phyloP scores from a whole-genome alignment of 2,329 filamentous ascomycete species.

The Ilyonectria destructans region DNA sequence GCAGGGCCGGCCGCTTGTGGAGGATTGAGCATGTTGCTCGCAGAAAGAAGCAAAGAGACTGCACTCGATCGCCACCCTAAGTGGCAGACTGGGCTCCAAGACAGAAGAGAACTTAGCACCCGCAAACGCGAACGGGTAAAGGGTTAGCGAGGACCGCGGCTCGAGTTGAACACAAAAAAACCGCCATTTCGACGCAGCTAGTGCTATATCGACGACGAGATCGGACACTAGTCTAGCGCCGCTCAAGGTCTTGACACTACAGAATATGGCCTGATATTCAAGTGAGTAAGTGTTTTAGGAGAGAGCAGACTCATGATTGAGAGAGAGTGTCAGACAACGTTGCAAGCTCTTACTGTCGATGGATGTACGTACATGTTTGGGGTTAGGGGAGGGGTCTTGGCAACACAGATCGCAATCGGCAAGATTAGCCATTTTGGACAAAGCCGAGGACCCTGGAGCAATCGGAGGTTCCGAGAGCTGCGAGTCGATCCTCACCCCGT shows the following conservation, averaged over 20 bases:
- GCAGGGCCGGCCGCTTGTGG: background rate
- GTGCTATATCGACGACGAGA: background rate
- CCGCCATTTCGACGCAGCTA: background rate
- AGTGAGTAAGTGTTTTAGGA: background rate
- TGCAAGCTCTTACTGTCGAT: too few relatives aligned
- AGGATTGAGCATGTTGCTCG: background rate
- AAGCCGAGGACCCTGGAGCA: constrained; percentile 8
- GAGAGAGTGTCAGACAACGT: too few relatives aligned
- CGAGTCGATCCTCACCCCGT: constrained; percentile 10
- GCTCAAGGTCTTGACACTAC: background rate
- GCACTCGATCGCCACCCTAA: background rate
- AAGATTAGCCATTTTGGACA: constrained; percentile 8
- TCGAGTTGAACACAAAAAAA: background rate
- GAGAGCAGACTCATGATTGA: background rate
- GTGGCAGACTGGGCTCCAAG: background rate
- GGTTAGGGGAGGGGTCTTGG: background rate
- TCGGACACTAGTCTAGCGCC: background rate
- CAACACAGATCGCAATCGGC: constrained; percentile 11
- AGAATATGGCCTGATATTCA: background rate
- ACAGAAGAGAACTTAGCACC: background rate
- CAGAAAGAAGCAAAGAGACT: background rate
- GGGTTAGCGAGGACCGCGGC: background rate
- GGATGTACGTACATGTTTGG: background rate
- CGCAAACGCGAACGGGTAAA: background rate
- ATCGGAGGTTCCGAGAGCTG: constrained; percentile 19